Conservation (phyloP, 495 filamentous ascomycete genomes). For the Aspergillus conjunctus region DNA sequence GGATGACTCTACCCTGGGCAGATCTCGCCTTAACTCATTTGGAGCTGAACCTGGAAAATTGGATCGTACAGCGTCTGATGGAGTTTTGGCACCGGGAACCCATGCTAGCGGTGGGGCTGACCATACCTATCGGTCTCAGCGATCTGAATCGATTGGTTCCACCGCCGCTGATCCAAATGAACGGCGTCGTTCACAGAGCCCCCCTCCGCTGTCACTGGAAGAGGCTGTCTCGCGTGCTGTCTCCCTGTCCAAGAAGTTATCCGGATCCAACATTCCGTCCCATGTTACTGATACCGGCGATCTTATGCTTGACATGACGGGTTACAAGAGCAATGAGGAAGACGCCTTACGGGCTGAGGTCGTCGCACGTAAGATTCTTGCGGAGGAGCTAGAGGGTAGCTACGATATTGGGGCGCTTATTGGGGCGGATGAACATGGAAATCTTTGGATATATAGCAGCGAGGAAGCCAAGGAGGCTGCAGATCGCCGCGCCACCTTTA, state of each 20-base stretch:
- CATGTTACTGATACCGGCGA: slow-evolving; percentile 93
- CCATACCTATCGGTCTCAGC: slow-evolving; percentile 13
- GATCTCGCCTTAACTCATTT: slow-evolving; percentile 33
- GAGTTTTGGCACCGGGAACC: slow-evolving; percentile 39
- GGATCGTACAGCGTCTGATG: slow-evolving; percentile 57
- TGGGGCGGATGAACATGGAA: slow-evolving; percentile 90
- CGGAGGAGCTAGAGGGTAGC: slow-evolving; percentile 89
- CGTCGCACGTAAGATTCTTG: slow-evolving; percentile 91
- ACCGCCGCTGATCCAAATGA: slow-evolving; percentile 34
- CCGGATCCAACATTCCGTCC: slow-evolving; percentile 85
- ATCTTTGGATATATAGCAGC: slow-evolving; percentile 98
- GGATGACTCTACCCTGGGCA: slow-evolving; percentile 49
- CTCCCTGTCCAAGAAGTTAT: slow-evolving; percentile 83
- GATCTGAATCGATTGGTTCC: slow-evolving; percentile 17
- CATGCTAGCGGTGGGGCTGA: slow-evolving; percentile 14
- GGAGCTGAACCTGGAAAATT: slow-evolving; percentile 38
- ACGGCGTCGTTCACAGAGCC: slow-evolving; percentile 64
- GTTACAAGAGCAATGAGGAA: slow-evolving; percentile 90
- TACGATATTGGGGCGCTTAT: slow-evolving; percentile 97
- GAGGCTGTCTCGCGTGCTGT: slow-evolving; percentile 84
- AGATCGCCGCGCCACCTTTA: slow-evolving; percentile 52
- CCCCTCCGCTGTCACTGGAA: slow-evolving; percentile 69
- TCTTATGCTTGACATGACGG: slow-evolving; percentile 97
- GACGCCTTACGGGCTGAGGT: slow-evolving; percentile 89
- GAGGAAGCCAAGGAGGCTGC: slow-evolving; percentile 90